Base-by-base conservation (phyloP, 805 yeast species). In the Ogataea philodendri region DNA sequence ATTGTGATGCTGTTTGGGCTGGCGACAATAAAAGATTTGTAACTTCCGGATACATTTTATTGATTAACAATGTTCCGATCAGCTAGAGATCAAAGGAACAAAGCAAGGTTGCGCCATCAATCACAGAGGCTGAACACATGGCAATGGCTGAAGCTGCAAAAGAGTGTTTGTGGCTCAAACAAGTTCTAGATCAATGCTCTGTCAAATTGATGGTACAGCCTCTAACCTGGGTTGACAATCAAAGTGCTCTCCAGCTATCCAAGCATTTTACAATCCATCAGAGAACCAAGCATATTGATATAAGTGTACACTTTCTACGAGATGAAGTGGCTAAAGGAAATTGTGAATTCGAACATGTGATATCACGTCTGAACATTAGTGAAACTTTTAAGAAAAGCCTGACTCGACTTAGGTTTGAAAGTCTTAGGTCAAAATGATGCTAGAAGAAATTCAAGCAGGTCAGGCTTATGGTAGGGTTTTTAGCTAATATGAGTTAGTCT, bases 1-100 rank as follows among this genome's bases (percentile, higher is more conserved):
- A 29, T 22, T 25, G 36, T 7, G 52, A 45, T 38, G 44, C 52
- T 9, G 46, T 42, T 25, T 46, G 34, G 37, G 45, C 39, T n/a
- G 37, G 35, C 4, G 26, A 26, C 13, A 16, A n/a, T 3, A 45
- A 39, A 21, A 28, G 37, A 20, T 24, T 40, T 17, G 41, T 41
- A 9, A 42, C 47, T 1, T 32, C 40, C 15, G 42, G 41, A 5
- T 41, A 37, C 20, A 15, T 41, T 15, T 30, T 37, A 13, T 30
- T 13, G 33, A 27, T 32, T 16, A 32, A 36, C 2, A 22, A 22
- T 20, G 44, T 28, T 23, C 45, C 46, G 3, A 30, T 50, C 10
- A 31, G 45, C n/a, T 50, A 48, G 52, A 42, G 37, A 22, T 26
- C 40, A 8, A 44, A 35, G 41, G 46, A 41, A 30, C 51, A 44